Base-by-base conservation (phyloP, 148 eudicot species). In the Pouteria glomerata region DNA sequence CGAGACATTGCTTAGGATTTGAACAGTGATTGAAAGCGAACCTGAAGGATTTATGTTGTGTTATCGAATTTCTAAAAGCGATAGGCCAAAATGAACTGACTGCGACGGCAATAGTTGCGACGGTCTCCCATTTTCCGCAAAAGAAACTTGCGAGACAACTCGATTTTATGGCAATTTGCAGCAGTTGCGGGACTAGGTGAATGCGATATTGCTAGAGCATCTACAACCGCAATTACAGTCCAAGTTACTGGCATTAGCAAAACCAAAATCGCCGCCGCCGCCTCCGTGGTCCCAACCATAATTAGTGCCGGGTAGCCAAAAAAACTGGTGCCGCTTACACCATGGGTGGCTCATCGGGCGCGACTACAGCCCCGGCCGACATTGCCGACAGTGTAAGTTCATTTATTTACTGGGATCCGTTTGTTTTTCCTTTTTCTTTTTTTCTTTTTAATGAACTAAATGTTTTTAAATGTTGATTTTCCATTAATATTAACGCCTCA, bases 121-220 rank as follows among this genome's bases (percentile, higher is more conserved):
- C 65, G 8, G 62, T 60, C 31, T 50, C 73, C 23, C 76, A 68
- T 50, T 56, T 78, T 13, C 63, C 57, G 45, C 63, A 65, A 35
- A 79, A 75, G 56, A 82, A 75, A 70, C 76, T 78, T 60, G 83
- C 81, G 67, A 79, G 88, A 47, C 91, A 87, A 68, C 74, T 87
- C 60, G 86, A 87, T 81, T 87, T 87, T 67, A 59, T 82, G 45
- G 78, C 81, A 50, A 68, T 39, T 51, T 66, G 63, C 24, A 63
- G n/a, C n/a, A n/a, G n/a, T n/a, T n/a, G n/a, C n/a, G 66, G n/a
- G 74, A 78, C 3, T 60, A 84, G 71, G 79, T 66, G 55, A 59
- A 68, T 68, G 41, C 63, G 70, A 35, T 74, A 30, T 41, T 74
- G 73, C 79, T 73, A n/a, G 73, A 70, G 34, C 81, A 59, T 70